phyloP scores from a whole-genome alignment of 495 filamentous ascomycete species.

The Neurospora cerealis region DNA sequence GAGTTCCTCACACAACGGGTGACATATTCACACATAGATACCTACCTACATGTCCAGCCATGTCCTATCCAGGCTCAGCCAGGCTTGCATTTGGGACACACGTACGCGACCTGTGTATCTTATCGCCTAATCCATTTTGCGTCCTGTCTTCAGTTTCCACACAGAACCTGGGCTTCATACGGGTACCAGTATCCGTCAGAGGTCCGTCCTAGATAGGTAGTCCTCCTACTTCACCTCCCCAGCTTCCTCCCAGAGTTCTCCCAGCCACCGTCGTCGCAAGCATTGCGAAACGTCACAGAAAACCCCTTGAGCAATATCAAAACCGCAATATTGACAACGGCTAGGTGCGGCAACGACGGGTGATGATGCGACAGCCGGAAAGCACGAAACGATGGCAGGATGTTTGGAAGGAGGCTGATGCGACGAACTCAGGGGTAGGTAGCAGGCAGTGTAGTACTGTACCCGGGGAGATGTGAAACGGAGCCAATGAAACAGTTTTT shows the following conservation, averaged over 20 bases:
- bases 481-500: neutral
- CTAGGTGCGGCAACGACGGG: neutral
- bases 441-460: neutral
- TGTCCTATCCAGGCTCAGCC: neutral
- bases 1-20: neutral
- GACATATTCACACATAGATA: neutral
- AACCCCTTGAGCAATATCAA: neutral
- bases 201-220: neutral
- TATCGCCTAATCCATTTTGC: too few relatives aligned
- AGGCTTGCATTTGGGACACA: too few relatives aligned
- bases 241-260: neutral
- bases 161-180: too few relatives aligned
- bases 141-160: too few relatives aligned
- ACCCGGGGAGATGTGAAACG: neutral
- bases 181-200: neutral
- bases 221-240: neutral
- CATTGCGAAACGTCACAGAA: neutral
- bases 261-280: neutral
- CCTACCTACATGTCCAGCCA: neutral
- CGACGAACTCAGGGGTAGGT: neutral
- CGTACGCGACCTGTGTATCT: too few relatives aligned
- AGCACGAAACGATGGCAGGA: neutral
- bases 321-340: neutral
- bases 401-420: neutral
- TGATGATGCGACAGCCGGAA: neutral